These are phyloP conservation scores for Hericium rajendrae DNA, from an alignment of 768 basidiomycete genomes.

Conservation along the genomic window DNA sequence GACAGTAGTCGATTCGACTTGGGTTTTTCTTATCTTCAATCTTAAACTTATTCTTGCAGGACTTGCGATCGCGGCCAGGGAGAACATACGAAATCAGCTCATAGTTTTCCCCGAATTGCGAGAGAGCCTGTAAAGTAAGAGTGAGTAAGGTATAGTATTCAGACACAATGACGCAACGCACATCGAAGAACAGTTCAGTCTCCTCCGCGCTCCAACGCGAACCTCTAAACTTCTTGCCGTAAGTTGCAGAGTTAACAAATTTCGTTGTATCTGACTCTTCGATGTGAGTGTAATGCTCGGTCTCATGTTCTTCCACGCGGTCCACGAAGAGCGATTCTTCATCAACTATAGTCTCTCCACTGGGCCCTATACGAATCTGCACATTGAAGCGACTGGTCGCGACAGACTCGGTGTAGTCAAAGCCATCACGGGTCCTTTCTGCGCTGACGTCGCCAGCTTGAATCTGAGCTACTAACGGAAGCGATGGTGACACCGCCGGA, in stretches of 20 bases:
- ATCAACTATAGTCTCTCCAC: slow-evolving; percentile 81
- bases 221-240: slow-evolving; percentile 71
- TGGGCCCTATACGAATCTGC: slow-evolving; percentile 80
- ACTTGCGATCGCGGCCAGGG: slow-evolving; percentile 76
- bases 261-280: slow-evolving; percentile 77
- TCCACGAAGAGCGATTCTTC: slow-evolving; percentile 79
- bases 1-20: slow-evolving; percentile 61
- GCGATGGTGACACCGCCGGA: background rate
- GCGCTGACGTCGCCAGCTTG: slow-evolving; percentile 8
- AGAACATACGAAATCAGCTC: slow-evolving; percentile 83
- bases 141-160: background rate
- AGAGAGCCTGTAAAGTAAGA: slow-evolving; percentile 54
- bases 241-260: slow-evolving; percentile 78
- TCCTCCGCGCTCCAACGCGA: slow-evolving; percentile 86
- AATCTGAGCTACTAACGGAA: background rate
- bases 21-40: slow-evolving; percentile 78
- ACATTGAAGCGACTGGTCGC: slow-evolving; percentile 68
- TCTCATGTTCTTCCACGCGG: slow-evolving; percentile 56
- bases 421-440: slow-evolving; percentile 36
- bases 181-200: slow-evolving; percentile 82
- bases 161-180: slow-evolving; percentile 27
- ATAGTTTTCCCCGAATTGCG: slow-evolving; percentile 88
- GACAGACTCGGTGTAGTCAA: slow-evolving; percentile 61
- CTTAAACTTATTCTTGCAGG: slow-evolving; percentile 92
- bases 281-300: slow-evolving; percentile 64